phyloP scores from a whole-genome alignment of 2,329 filamentous ascomycete species.

The Apiospora phragmitis region DNA sequence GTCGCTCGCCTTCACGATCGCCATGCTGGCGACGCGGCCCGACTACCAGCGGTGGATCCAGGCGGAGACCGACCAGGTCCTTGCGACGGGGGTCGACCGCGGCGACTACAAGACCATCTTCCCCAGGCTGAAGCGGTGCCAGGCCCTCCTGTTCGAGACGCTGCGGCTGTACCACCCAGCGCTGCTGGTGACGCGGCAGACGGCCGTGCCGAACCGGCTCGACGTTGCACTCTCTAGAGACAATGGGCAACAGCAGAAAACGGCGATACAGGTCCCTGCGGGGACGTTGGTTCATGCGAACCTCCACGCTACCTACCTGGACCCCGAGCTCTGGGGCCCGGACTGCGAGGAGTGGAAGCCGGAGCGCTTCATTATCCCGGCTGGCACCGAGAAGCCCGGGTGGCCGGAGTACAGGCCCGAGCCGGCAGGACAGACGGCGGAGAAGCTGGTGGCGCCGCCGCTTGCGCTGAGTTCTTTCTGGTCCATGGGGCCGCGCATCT shows the following conservation, averaged over 20 bases:
- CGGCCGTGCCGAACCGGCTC: neutral
- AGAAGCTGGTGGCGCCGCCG: conserved; percentile 11
- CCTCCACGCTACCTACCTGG: neutral
- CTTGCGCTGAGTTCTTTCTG: neutral
- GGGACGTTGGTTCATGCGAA: neutral
- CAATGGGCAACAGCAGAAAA: neutral
- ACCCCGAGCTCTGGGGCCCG: neutral
- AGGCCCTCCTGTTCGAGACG: conserved; percentile 21
- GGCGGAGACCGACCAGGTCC: conserved; percentile 16
- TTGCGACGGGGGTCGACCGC: conserved; percentile 1
- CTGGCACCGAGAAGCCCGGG: neutral
- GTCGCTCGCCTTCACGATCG: conserved; percentile 21
- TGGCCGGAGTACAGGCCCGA: conserved; percentile 10
- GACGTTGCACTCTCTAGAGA: neutral
- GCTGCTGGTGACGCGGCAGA: neutral
- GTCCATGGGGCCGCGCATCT: conserved; percentile 10
- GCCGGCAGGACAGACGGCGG: conserved; percentile 5
- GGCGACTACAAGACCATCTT: conserved; percentile 23
- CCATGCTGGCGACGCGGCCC: conserved; percentile 22
- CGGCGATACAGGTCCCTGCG: neutral
- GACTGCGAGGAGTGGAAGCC: conserved; percentile 9
- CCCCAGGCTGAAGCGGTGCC: conserved; percentile 23
- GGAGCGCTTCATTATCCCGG: conserved; percentile 3
- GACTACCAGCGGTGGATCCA: conserved; percentile 20
- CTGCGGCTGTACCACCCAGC: conserved; percentile 11